Evolutionary conservation across 345 rosid genomes (phyloP).

Genomic region (Theobroma cacao): DNA sequence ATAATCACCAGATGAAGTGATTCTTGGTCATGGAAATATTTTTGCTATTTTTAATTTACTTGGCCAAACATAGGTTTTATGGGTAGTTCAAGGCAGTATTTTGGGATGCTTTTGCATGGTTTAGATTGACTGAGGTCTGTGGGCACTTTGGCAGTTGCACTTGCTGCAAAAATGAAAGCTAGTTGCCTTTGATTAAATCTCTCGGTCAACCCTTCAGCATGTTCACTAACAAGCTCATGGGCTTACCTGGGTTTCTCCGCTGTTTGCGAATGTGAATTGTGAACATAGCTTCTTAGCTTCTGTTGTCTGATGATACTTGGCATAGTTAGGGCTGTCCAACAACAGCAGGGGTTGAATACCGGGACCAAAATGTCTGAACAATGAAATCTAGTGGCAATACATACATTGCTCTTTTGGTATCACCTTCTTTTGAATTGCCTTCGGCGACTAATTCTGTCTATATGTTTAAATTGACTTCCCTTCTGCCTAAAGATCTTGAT

Average conservation of each 20-base stretch:
- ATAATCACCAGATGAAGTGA: conserved; percentile 4
- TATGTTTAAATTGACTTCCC: neutral
- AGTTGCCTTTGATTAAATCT: neutral
- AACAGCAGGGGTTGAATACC: neutral
- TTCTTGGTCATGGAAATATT: neutral
- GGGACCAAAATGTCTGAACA: neutral
- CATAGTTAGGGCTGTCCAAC: neutral
- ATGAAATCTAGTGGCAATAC: neutral
- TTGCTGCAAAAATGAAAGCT: neutral
- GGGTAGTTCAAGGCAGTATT: neutral
- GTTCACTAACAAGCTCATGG: neutral
- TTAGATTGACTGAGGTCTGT: neutral
- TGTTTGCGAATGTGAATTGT: neutral
- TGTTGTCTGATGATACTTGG: neutral
- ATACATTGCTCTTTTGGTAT: neutral
- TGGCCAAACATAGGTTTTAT: neutral
- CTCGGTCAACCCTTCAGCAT: neutral
- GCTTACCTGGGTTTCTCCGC: neutral
- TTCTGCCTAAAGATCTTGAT: no score
- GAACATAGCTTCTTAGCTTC: neutral
- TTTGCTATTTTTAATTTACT: neutral
- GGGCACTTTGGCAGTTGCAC: neutral
- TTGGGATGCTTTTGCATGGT: neutral
- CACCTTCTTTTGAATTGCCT: neutral
- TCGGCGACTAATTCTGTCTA: neutral